Base-by-base conservation (phyloP, 768 basidiomycete species). In the Phlegmacium glaucopus region DNA sequence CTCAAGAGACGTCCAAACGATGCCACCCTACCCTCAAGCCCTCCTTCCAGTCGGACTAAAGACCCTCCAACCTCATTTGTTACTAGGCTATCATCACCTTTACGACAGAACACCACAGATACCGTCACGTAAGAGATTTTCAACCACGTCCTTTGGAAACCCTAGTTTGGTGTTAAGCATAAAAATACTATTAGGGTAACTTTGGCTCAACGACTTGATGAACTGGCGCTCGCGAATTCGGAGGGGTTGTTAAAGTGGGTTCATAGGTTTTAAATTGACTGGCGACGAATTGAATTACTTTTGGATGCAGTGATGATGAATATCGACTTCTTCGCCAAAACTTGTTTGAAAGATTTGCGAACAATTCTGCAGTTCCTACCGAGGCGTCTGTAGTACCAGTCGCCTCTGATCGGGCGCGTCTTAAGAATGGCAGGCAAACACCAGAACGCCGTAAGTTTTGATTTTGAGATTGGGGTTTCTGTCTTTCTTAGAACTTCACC, bases 281-380 rank as follows among this genome's bases (percentile, higher is more conserved):
- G 36, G 34, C 34, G 37, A 22, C 29, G 36, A 39, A 35, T 42
- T 15, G 26, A 48, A 17, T 35, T 44, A 39, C 42, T 42, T 44
- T 28, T 46, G 32, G 27, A 44, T 47, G 39, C 42, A 92, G 90
- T 60, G 87, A 92, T 65, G 87, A 91, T 55, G 90, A 90, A 61
- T 92, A 92, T 62, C 82, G 90, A 42, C 64, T 92, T 36, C 76
- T 93, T 10, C 82, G 90, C 37, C 89, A 90, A 64, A 89, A 84
- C 59, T 72, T 93, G 32, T 92, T 93, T 55, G 87, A 91, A 61
- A 79, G 90, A 44, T 80, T 89, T 57, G 76, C 87, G 12, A 79
- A 69, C 50, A 75, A 72, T 42, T 69, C 78, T 18, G 59, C 69
- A 8, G 72, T 87, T 16, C 86, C 87, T 5, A 71, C 75, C 32